Evolutionary conservation across 371 early-diverging fungal genomes (phyloP), one percentile per base, ranked within the genome.

Genomic region (Apophysomyces trapeziformis): DNA sequence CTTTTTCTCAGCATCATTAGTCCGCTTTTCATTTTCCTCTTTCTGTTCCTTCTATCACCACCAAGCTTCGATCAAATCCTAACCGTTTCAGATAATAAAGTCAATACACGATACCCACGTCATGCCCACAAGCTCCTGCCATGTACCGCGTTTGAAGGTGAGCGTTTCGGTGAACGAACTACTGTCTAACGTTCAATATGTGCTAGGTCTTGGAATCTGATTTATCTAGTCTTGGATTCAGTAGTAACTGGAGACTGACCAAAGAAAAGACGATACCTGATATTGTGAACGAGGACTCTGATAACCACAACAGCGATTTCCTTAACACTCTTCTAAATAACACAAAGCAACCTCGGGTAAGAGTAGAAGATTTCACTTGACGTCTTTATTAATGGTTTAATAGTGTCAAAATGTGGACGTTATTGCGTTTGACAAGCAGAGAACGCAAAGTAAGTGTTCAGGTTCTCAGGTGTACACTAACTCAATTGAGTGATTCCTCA

Each of bases 391-490:
- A 18, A 21, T 44, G 32, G 45, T 26, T 26, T n/a, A 9, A 61
- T 61, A 80, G 81, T 76, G 78, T 64, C 81, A 80, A 66, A 74
- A 72, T 39, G 66, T 74, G 43, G 81, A 80, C 35, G 50, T 80
- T 36, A 71, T 80, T 59, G 56, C 78, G 43, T 73, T 78, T 37
- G 38, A 63, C 44, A 54, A 57, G 44, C 43, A 35, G 45, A 44
- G 18, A 26, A 60, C 32, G 32, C 35, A 58, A 43, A 47, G 56
- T 60, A 12, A 36, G 6, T 59, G 12, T n/a, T 41, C 1, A 26
- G 57, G 38, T 7, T 45, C 3, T 36, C 46, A 6, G 2, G 13
- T n/a, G 46, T 13, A 43, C 4, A 45, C 46, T 45, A 6, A 16
- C 13, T 13, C 13, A 46, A 21, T 2, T 13, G 38, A 64, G n/a